A percentile compares a stretch with the other conserved stretches of the same genome.
Conservation (phyloP, 768 basidiomycete genomes). For the Amanita molliuscula region DNA sequence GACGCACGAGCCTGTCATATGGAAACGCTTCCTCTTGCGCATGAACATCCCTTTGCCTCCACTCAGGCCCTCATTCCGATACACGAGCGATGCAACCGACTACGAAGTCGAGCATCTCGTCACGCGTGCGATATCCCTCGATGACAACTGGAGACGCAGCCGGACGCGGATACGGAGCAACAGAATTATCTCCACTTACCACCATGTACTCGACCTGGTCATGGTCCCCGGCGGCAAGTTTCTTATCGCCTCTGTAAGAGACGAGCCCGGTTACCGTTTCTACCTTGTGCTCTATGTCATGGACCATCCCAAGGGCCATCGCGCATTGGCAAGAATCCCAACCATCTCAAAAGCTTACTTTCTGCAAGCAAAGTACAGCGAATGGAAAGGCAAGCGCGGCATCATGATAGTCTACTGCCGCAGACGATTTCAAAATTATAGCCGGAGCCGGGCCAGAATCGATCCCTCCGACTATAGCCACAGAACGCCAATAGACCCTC, state of each 20-base stretch:
- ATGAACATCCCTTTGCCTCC: slow-evolving; percentile 50
- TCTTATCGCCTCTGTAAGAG: slow-evolving; percentile 49
- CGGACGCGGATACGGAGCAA: slow-evolving; percentile 23
- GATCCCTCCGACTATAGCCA: slow-evolving; percentile 27
- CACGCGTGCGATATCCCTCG: slow-evolving; percentile 46
- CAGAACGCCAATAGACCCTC: slow-evolving; percentile 29
- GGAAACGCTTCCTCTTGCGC: slow-evolving; percentile 52
- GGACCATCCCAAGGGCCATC: slow-evolving; percentile 40
- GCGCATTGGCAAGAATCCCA: slow-evolving; percentile 36
- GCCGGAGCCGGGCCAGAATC: slow-evolving; percentile 16
- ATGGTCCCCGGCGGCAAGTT: slow-evolving; percentile 61
- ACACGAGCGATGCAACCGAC: slow-evolving; percentile 24
- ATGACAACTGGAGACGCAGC: slow-evolving; percentile 44
- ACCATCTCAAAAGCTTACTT: slow-evolving; percentile 44
- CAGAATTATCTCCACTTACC: slow-evolving; percentile 19
- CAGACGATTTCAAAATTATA: slow-evolving; percentile 21
- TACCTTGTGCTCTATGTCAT: slow-evolving; percentile 44
- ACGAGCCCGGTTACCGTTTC: slow-evolving; percentile 31
- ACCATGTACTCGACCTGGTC: slow-evolving; percentile 39
- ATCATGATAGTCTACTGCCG: slow-evolving; percentile 48
- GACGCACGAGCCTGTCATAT: slow-evolving; percentile 58
- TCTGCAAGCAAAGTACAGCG: slow-evolving; percentile 53
- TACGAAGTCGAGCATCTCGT: slow-evolving; percentile 50
- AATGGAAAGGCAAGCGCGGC: slow-evolving; percentile 28
- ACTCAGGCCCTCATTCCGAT: slow-evolving; percentile 46